A percentile compares a stretch with the other conserved stretches of the same genome.
Conservation (phyloP, 2,329 filamentous ascomycete species). For the Xylariaceae sp. region DNA sequence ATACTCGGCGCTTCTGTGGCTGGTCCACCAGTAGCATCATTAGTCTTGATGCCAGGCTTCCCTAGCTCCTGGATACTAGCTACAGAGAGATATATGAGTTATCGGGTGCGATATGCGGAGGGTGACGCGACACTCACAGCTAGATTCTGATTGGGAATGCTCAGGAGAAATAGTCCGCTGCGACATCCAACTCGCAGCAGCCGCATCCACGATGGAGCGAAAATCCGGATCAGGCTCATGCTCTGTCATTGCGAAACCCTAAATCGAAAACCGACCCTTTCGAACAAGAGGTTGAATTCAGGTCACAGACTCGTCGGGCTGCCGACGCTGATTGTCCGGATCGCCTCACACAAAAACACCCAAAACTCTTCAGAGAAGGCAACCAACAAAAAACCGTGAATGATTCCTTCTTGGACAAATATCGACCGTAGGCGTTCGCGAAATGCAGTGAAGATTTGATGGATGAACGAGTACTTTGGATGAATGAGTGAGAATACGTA, state of each 20-base stretch:
- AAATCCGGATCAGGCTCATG: conserved; percentile 15
- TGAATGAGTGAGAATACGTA: too few relatives aligned
- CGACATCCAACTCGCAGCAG: conserved; percentile 31
- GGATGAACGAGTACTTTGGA: too few relatives aligned
- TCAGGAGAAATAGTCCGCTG: conserved; percentile 21
- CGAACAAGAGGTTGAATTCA: background rate
- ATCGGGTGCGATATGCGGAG: background rate
- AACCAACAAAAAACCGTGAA: too few relatives aligned
- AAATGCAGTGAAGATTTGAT: too few relatives aligned
- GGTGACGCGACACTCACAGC: background rate
- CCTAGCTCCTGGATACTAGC: background rate
- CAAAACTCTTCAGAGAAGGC: too few relatives aligned
- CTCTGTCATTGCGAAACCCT: conserved; percentile 15
- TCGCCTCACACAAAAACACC: background rate
- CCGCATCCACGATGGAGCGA: conserved; percentile 28
- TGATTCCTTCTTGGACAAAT: too few relatives aligned
- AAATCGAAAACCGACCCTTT: background rate
- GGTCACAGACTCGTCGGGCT: background rate
- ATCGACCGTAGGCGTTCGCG: too few relatives aligned
- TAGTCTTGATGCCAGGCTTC: background rate
- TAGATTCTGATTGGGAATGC: background rate
- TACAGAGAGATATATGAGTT: background rate
- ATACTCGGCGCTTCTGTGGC: conserved; percentile 7
- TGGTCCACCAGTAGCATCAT: conserved; percentile 8
- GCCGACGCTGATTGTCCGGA: background rate